Conservation (phyloP, 108 stramenopile species). For the Cylindrotheca fusiformis region DNA sequence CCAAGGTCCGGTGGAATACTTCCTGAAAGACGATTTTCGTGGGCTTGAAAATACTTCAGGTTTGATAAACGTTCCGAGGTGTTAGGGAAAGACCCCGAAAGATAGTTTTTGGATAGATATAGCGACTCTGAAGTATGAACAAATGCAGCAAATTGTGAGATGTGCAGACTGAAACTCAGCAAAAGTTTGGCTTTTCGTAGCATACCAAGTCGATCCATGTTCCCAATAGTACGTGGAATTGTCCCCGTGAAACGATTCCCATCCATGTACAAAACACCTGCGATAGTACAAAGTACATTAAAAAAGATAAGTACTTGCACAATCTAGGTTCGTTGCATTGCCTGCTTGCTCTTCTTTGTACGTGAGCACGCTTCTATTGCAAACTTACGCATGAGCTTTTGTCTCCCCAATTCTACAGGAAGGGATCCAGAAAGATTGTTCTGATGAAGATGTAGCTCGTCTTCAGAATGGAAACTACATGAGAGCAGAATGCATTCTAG, state of each 20-base stretch:
- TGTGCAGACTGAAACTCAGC: background rate
- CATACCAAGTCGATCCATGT: slow-evolving; percentile 12
- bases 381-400: slow-evolving; percentile 7
- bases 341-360: too few relatives aligned
- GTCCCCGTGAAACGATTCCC: slow-evolving; percentile 24
- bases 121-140: slow-evolving; percentile 15
- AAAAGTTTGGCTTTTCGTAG: background rate
- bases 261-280: slow-evolving; percentile 16
- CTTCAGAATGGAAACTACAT: background rate
- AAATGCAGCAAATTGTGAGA: background rate
- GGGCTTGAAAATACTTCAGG: slow-evolving; percentile 1
- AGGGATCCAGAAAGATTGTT: slow-evolving; percentile 32
- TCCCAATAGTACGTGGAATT: slow-evolving; percentile 6
- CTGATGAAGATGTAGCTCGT: slow-evolving; percentile 18
- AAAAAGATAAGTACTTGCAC: too few relatives aligned
- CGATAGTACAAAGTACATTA: background rate
- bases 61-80: background rate
- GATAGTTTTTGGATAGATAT: slow-evolving; percentile 7
- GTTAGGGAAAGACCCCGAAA: slow-evolving; percentile 7
- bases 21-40: slow-evolving; percentile 7
- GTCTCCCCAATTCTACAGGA: slow-evolving; percentile 19
- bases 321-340: slow-evolving; percentile 9
- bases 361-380: slow-evolving; percentile 4
- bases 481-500: background rate
- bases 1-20: slow-evolving; percentile 7